Conservation (phyloP, 805 yeast genomes). For the Saitoella complicata region DNA sequence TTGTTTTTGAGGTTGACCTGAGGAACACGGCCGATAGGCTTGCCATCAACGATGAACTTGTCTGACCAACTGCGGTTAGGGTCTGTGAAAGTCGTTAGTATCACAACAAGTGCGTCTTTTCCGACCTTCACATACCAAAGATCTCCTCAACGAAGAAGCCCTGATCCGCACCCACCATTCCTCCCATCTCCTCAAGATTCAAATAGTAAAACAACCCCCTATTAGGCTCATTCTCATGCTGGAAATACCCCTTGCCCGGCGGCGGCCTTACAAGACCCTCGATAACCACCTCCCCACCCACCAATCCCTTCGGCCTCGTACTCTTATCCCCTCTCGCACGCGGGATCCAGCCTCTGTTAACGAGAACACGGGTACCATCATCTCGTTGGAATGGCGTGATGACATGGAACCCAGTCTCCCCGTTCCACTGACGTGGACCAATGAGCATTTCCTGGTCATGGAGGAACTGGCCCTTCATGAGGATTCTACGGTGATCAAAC, state of each 20-base stretch:
- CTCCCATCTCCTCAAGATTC: conserved; percentile 70
- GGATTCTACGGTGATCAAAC: conserved; percentile 69
- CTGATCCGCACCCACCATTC: conserved; percentile 48
- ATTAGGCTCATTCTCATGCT: conserved; percentile 53
- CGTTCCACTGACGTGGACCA: conserved; percentile 72
- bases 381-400: conserved; percentile 70
- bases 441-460: conserved; percentile 79
- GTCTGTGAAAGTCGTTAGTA: neutral
- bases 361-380: conserved; percentile 60
- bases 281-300: conserved; percentile 45
- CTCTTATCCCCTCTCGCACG: conserved; percentile 51
- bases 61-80: conserved; percentile 29
- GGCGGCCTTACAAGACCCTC: conserved; percentile 57
- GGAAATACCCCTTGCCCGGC: conserved; percentile 29
- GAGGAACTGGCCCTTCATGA: conserved; percentile 61
- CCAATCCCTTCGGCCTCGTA: conserved; percentile 42
- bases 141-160: conserved; percentile 56
- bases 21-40: conserved; percentile 78
- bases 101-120: too few relatives aligned
- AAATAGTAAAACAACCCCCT: conserved; percentile 60
- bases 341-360: conserved; percentile 85
- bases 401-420: conserved; percentile 57
- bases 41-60: conserved; percentile 50
- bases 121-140: conserved; percentile 19
- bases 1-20: conserved; percentile 69